Evolutionary conservation across 257 asterid genomes (phyloP).

Genomic region (Anisodus tanguticus): DNA sequence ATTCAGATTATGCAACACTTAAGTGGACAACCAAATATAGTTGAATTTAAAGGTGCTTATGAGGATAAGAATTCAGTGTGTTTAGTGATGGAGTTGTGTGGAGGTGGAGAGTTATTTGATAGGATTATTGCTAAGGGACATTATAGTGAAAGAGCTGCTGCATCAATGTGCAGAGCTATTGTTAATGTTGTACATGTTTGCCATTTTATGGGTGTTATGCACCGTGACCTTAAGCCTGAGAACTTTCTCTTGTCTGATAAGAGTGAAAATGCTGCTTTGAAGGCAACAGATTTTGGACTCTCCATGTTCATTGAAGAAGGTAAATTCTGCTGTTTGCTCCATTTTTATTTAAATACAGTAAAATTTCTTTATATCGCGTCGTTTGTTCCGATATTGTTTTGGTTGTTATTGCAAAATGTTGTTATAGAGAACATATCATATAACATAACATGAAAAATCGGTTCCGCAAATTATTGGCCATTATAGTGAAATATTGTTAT

Average conservation of each 20-base stretch:
- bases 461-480: no score
- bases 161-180: constrained; percentile 63
- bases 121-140: constrained; percentile 73
- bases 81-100: constrained; percentile 79
- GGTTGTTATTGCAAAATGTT: no score
- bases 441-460: no score
- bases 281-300: constrained; percentile 78
- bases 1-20: constrained; percentile 81
- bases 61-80: constrained; percentile 70
- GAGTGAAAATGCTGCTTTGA: constrained; percentile 56
- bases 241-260: constrained; percentile 71
- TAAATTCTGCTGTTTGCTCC: constrained; percentile 17
- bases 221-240: constrained; percentile 82
- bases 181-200: constrained; percentile 74
- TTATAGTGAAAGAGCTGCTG: constrained; percentile 72
- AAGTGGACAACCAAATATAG: constrained; percentile 77
- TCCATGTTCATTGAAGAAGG: constrained; percentile 77
- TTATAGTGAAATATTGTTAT: no score
- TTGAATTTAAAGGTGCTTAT: constrained; percentile 74
- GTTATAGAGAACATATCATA: no score
- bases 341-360: neutral
- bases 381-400: no score
- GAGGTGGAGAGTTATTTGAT: constrained; percentile 80
- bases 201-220: constrained; percentile 83
- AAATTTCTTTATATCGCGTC: no score